These are phyloP conservation scores for Volvox reticuliferus DNA, from an alignment of 139 green algal species.

Conservation along the genomic window DNA sequence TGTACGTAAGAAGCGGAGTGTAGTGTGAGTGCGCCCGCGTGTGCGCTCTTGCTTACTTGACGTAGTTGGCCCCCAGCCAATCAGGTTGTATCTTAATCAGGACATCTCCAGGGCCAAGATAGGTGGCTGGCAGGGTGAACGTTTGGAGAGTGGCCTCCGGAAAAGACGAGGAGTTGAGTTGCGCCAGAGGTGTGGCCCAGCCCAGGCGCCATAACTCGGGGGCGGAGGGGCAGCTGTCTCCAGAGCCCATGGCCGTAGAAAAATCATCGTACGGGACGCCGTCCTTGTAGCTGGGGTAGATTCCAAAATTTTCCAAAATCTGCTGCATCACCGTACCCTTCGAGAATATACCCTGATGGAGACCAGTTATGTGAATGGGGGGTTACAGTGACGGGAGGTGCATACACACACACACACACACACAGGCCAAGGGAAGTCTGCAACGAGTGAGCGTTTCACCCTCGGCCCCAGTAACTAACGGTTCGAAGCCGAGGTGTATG, in stretches of 20 bases:
- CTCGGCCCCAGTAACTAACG: too few relatives aligned
- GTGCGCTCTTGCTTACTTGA: background rate
- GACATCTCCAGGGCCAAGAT: background rate
- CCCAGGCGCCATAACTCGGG: conserved; percentile 3
- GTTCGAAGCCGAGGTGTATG: too few relatives aligned
- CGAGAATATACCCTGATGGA: background rate
- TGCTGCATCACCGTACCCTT: conserved; percentile 31
- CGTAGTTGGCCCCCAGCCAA: background rate
- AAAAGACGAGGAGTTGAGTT: background rate
- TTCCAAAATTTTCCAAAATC: conserved; percentile 5
- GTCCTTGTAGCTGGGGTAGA: background rate
- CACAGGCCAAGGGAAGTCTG: too few relatives aligned
- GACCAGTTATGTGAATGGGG: too few relatives aligned
- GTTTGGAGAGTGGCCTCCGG: background rate
- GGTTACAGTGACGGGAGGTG: too few relatives aligned
- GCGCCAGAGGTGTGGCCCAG: background rate
- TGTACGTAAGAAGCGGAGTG: too few relatives aligned
- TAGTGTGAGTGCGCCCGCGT: too few relatives aligned
- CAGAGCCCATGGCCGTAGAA: background rate
- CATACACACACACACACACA: too few relatives aligned
- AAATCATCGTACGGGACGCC: background rate
- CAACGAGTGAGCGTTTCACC: too few relatives aligned
- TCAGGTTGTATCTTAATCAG: conserved; percentile 12
- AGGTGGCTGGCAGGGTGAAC: background rate
- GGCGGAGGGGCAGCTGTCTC: background rate